Base-by-base conservation (phyloP, 1,284 basidiomycete species). In the Porodaedalea pini region DNA sequence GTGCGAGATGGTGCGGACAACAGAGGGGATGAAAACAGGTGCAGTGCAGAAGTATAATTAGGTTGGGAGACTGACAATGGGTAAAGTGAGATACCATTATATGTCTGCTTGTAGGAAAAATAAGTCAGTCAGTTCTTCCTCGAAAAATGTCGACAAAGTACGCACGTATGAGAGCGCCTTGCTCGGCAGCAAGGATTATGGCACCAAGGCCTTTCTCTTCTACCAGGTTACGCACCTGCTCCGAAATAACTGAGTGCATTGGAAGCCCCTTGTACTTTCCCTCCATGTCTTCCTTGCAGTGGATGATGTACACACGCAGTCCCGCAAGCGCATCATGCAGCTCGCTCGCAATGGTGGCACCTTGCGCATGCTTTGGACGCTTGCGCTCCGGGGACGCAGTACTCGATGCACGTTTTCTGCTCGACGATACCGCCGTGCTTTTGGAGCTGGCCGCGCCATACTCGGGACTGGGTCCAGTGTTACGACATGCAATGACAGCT, bases 111-210 rank as follows among this genome's bases (percentile, higher is more conserved):
- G 36, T n/a, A 37, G n/a, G 34, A 21, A 5, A 19, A 37, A n/a
- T 13, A 6, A 4, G 50, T 62, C 36, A 29, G 25, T 32, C 27
- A 45, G 25, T 17, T 57, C 54, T 61, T 54, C 10, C 29, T 21
- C n/a, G 53, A 47, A 23, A 64, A 32, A 36, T n/a, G 21, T 39
- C 23, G 52, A 21, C 31, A 17, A 6, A 27, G 7, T n/a, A 75
- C 84, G 63, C 65, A 89, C 89, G 74, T 59, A 92, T 85, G 61
- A 76, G 78, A 79, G 83, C 84, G 36, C 90, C 90, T 69, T 88
- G 89, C 41, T 83, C 79, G 32, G 79, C 86, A 27, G 79, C 78
- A 47, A 88, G 63, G 36, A 91, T 74, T 55, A 83, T 78, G 21
- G 77, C 78, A 1, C 89, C 90, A 7, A 91, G 73, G 8, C 73